Conservation (phyloP, 805 yeast species). For the Scheffersomyces amazonensis region DNA sequence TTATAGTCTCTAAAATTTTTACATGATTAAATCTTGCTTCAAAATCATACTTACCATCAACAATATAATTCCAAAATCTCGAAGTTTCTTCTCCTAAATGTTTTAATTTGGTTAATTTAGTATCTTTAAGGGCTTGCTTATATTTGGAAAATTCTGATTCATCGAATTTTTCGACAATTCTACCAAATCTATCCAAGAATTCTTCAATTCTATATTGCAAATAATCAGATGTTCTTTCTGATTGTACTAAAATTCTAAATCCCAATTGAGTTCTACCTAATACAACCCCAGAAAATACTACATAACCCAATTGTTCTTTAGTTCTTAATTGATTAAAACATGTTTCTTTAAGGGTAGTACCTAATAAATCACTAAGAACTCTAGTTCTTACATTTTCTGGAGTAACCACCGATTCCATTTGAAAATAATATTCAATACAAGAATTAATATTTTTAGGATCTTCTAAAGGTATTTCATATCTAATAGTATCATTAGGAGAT, state of each 20-base stretch:
- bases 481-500: conserved; percentile 25
- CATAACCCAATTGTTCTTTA: conserved; percentile 92
- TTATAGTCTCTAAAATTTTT: conserved; percentile 47
- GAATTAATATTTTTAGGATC: conserved; percentile 79
- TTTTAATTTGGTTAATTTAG: conserved; percentile 68
- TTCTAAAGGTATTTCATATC: conserved; percentile 49
- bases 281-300: conserved; percentile 77
- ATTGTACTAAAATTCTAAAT: conserved; percentile 73
- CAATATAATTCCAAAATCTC: conserved; percentile 64
- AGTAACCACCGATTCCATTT: conserved; percentile 44
- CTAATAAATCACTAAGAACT: conserved; percentile 60
- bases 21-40: conserved; percentile 56
- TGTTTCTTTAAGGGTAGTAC: conserved; percentile 79
- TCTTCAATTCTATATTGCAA: conserved; percentile 73
- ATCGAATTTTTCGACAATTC: conserved; percentile 47
- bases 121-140: conserved; percentile 63
- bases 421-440: conserved; percentile 75
- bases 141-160: conserved; percentile 67
- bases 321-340: conserved; percentile 88
- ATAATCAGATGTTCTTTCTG: conserved; percentile 73
- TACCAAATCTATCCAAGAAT: conserved; percentile 52
- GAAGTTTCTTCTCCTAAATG: conserved; percentile 75
- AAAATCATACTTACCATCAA: conserved; percentile 79
- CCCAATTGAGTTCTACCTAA: conserved; percentile 72
- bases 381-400: conserved; percentile 25